Evolutionary conservation across 1,284 basidiomycete species (phyloP).

Genomic region (Ceratobasidium sp.): DNA sequence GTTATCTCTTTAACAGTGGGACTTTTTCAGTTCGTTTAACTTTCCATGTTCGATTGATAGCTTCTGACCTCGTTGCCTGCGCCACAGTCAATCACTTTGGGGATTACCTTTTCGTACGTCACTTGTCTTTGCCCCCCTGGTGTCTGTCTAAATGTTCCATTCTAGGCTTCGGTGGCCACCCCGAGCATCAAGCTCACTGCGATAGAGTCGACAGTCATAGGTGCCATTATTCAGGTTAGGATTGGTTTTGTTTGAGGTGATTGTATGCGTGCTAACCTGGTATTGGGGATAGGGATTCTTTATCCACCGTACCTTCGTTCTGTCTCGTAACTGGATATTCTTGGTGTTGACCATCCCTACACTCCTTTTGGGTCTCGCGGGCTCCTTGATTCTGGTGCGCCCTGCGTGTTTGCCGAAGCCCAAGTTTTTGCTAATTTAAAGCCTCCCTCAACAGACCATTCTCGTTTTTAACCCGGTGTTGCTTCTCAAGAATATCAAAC

Average conservation of each 20-base stretch:
- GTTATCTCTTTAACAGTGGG: conserved; percentile 7
- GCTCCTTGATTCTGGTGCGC: conserved; percentile 11
- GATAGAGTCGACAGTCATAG: conserved; percentile 23
- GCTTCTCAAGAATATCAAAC: not conserved
- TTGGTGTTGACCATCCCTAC: conserved; percentile 22
- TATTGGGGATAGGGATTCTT: conserved; percentile 15
- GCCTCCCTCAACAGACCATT: conserved; percentile 4
- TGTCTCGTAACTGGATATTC: conserved; percentile 32
- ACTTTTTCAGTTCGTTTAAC: conserved; percentile 17
- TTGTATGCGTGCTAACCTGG: not conserved
- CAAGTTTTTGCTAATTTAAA: not conserved
- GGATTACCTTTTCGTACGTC: conserved; percentile 10
- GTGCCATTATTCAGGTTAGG: conserved; percentile 16
- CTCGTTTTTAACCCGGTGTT: not conserved
- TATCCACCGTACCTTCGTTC: conserved; percentile 32
- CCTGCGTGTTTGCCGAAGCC: not conserved
- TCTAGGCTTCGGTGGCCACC: not conserved
- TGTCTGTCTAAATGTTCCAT: not conserved
- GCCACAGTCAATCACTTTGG: conserved; percentile 29
- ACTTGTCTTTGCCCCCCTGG: not conserved
- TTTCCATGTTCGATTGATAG: not conserved
- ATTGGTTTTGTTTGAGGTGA: not conserved
- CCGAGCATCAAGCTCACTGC: conserved; percentile 28
- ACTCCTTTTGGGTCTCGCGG: conserved; percentile 25
- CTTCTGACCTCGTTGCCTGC: not conserved